These are phyloP conservation scores for Aspergillus nomiae DNA, from an alignment of 2,329 filamentous ascomycete species.

Conservation along the genomic window DNA sequence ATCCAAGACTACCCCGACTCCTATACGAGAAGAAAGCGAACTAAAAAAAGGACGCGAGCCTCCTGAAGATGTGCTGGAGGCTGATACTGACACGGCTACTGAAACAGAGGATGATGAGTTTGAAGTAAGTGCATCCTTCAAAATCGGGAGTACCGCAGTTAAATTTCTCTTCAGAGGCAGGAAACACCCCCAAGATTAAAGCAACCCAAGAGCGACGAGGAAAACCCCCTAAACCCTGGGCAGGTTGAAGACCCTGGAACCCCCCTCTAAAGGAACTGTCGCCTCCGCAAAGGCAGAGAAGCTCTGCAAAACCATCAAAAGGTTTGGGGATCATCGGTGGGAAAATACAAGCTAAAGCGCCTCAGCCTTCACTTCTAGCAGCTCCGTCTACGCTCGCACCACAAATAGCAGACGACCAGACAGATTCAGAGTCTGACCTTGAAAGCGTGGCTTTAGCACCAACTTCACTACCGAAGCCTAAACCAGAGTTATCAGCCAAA, in stretches of 20 bases:
- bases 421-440: constrained; percentile 8
- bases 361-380: constrained; percentile 2
- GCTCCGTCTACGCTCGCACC: not conserved
- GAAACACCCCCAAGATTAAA: constrained; percentile 37
- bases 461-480: constrained; percentile 3
- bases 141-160: not conserved
- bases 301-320: constrained; percentile 11
- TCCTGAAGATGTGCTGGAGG: constrained; percentile 8
- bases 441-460: not conserved
- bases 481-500: constrained; percentile 10
- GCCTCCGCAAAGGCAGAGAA: constrained; percentile 8
- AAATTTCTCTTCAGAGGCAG: constrained; percentile 32
- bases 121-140: constrained; percentile 32
- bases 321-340: constrained; percentile 28
- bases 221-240: constrained; percentile 2
- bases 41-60: not conserved
- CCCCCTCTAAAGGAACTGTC: not conserved
- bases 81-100: constrained; percentile 25
- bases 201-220: constrained; percentile 10
- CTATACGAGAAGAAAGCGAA: constrained; percentile 3
- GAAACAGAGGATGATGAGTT: constrained; percentile 40
- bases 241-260: constrained; percentile 12
- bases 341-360: constrained; percentile 13
- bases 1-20: constrained; percentile 5
- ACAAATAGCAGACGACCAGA: not conserved